These are phyloP conservation scores for Flammula alnicola DNA, from an alignment of 1,284 basidiomycete genomes.

Conservation along the genomic window DNA sequence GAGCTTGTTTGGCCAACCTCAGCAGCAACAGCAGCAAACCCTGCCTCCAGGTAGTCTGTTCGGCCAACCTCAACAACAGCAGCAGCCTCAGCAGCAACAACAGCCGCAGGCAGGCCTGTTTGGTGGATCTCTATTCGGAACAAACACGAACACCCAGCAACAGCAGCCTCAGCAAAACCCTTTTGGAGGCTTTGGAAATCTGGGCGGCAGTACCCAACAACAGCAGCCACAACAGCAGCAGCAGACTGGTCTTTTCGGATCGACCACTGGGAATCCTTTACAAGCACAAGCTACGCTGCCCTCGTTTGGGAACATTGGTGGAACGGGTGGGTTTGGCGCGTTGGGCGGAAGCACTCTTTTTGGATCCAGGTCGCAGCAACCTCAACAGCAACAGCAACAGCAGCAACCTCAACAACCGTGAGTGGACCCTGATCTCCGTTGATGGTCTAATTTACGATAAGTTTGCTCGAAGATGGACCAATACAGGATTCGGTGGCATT, in stretches of 20 bases:
- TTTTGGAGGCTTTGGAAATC: constrained; percentile 15
- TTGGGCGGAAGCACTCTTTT: constrained; percentile 39
- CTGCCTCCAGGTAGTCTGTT: constrained; percentile 26
- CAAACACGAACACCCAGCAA: constrained; percentile 12
- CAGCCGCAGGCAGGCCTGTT: constrained; percentile 10
- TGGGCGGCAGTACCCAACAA: constrained; percentile 21
- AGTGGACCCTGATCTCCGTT: not conserved
- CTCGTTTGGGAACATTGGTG: constrained; percentile 27
- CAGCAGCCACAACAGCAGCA: constrained; percentile 17
- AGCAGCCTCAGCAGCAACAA: constrained; percentile 21
- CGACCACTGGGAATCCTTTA: constrained; percentile 28
- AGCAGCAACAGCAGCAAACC: constrained; percentile 37
- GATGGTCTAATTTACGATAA: not conserved
- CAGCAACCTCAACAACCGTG: constrained; percentile 22
- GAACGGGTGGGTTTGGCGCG: constrained; percentile 20
- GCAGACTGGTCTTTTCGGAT: constrained; percentile 29
- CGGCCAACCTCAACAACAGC: constrained; percentile 2
- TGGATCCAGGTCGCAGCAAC: constrained; percentile 42
- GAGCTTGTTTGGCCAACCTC: constrained; percentile 34
- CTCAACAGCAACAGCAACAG: too few species aligned
- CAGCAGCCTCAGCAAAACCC: constrained; percentile 16
- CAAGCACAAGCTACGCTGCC: constrained; percentile 39
- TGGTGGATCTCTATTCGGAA: constrained; percentile 13
- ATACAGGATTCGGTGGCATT: constrained; percentile 9
- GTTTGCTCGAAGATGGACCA: not conserved